Conservation (phyloP, 2,329 filamentous ascomycete species). For the Incumbomyces delicatus region DNA sequence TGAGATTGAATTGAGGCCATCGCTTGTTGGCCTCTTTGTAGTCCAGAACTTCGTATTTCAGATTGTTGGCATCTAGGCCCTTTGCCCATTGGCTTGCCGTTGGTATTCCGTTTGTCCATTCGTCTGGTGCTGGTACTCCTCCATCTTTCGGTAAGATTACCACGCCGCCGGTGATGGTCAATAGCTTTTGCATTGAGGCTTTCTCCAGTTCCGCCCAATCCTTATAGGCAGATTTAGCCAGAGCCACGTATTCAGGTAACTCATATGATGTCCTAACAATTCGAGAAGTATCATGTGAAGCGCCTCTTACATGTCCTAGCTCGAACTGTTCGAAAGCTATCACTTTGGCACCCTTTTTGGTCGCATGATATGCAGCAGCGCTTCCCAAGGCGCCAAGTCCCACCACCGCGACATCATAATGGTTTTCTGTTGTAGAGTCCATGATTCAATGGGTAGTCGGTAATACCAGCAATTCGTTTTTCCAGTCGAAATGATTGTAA, state of each 20-base stretch:
- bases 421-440: slow-evolving; percentile 5
- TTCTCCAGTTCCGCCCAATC: slow-evolving; percentile 24
- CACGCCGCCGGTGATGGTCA: slow-evolving; percentile 23
- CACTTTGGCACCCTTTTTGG: slow-evolving; percentile 22
- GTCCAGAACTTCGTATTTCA: slow-evolving; percentile 22
- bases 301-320: slow-evolving; percentile 23
- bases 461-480: too few species aligned
- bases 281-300: slow-evolving; percentile 25
- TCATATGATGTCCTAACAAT: slow-evolving; percentile 23
- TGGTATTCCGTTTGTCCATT: too few species aligned
- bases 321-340: slow-evolving; percentile 25
- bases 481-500: too few species aligned
- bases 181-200: slow-evolving; percentile 15
- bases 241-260: slow-evolving; percentile 26
- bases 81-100: slow-evolving; percentile 9
- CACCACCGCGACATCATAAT: slow-evolving; percentile 23
- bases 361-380: slow-evolving; percentile 23
- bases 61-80: slow-evolving; percentile 14
- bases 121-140: slow-evolving; percentile 9
- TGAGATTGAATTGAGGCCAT: slow-evolving; percentile 22
- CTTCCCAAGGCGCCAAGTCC: slow-evolving; percentile 24
- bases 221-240: slow-evolving; percentile 32
- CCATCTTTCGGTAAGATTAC: slow-evolving; percentile 18
- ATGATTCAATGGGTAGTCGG: too few species aligned
- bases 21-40: slow-evolving; percentile 18